Conservation (phyloP, 2,329 filamentous ascomycete genomes). For the Nigrospora osmanthi region DNA sequence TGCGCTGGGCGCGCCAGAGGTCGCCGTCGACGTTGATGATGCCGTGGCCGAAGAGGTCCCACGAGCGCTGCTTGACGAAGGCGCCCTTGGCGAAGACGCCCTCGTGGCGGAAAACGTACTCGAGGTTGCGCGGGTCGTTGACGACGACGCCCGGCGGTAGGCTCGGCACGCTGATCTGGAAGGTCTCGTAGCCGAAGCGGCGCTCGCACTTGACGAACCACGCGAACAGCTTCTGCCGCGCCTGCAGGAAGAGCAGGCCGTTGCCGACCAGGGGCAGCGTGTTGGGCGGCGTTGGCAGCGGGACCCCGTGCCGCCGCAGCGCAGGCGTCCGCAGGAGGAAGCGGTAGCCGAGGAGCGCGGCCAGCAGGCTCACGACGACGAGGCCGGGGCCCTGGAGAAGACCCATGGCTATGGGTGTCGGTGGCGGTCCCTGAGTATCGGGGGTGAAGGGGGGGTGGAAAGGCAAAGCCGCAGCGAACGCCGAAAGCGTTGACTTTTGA, state of each 20-base stretch:
- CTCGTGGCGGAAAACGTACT: constrained; percentile 55
- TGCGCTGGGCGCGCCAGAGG: constrained; percentile 54
- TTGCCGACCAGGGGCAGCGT: constrained; percentile 51
- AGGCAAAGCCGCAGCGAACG: no score
- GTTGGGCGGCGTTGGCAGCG: constrained; percentile 36
- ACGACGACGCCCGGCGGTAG: constrained; percentile 56
- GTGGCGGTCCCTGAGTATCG: no score
- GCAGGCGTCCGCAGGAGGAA: constrained; percentile 12
- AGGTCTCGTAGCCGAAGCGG: constrained; percentile 50
- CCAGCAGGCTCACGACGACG: constrained; percentile 9
- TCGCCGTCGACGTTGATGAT: constrained; percentile 62
- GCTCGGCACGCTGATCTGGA: constrained; percentile 54
- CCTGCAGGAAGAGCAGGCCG: constrained; percentile 52
- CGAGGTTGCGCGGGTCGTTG: constrained; percentile 52
- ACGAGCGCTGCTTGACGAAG: constrained; percentile 52
- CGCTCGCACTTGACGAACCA: constrained; percentile 56
- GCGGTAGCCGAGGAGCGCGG: constrained; percentile 12
- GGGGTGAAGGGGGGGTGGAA: no score
- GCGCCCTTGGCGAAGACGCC: constrained; percentile 52
- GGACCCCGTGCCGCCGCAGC: constrained; percentile 19
- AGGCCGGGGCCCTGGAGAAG: constrained; percentile 12
- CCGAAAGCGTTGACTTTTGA: no score
- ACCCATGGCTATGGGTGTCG: constrained; percentile 6
- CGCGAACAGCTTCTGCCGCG: constrained; percentile 50
- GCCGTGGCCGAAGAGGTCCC: constrained; percentile 57